These are phyloP conservation scores for Cutaneotrichosporon cavernicola DNA, from an alignment of 1,284 basidiomycete species.

Conservation along the genomic window DNA sequence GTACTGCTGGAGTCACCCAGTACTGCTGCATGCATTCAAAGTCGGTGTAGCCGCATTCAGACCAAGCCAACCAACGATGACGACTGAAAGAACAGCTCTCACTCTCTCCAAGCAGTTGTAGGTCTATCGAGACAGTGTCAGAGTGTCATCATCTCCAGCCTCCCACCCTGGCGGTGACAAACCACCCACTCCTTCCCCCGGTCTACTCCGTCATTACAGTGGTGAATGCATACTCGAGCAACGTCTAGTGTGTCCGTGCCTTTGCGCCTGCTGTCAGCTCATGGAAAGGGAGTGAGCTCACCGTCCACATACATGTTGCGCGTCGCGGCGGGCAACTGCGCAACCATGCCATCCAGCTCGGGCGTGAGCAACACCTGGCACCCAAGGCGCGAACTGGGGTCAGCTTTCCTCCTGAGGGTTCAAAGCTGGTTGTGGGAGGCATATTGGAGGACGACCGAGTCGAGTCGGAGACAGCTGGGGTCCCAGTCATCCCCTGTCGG, in stretches of 20 bases:
- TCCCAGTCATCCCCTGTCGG: too few relatives aligned
- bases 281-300: neutral
- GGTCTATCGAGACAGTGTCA: too few relatives aligned
- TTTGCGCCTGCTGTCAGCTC: constrained; percentile 12
- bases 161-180: neutral
- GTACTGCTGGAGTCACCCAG: too few relatives aligned
- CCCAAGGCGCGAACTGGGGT: constrained; percentile 59
- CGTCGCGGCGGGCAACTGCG: constrained; percentile 85
- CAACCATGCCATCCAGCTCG: constrained; percentile 81
- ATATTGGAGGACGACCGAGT: too few relatives aligned
- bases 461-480: too few relatives aligned
- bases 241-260: constrained; percentile 16
- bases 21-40: too few relatives aligned
- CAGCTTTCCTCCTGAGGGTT: neutral
- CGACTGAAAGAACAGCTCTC: too few relatives aligned
- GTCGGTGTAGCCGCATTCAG: too few relatives aligned
- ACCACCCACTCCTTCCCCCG: neutral
- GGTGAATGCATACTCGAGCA: constrained; percentile 12
- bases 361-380: constrained; percentile 79
- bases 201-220: constrained; percentile 1
- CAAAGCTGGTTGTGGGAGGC: too few relatives aligned
- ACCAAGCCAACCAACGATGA: too few relatives aligned
- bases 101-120: too few relatives aligned
- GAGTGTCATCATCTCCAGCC: neutral
- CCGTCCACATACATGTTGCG: constrained; percentile 97